Evolutionary conservation across 345 rosid genomes (phyloP), one percentile per base, ranked within the genome.

Genomic region (Citrus sp.): DNA sequence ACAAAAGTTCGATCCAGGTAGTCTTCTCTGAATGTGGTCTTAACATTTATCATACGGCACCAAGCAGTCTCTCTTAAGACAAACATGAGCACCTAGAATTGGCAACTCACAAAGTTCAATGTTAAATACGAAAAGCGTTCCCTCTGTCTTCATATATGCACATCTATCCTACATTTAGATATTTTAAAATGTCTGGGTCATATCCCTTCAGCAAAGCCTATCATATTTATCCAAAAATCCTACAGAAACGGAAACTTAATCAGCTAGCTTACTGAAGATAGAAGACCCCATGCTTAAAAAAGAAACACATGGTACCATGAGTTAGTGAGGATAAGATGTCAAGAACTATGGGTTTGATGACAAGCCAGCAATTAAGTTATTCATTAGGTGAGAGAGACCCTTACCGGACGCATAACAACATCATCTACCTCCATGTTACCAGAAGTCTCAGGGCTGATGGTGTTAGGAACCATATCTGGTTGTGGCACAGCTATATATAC

Each of bases 371-470:
- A 51, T 34, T n/a, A 54, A 32, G 67, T 68, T 10, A 35, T 72
- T 21, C 67, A 59, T 18, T 35, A 24, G 12, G 60, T 28, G 49
- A 67, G n/a, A 74, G 67, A 49, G 35, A 51, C 59, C 67, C 87
- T 84, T 87, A 93, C 98, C 86, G 75, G 67, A 76, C 74, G 89
- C 73, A 59, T 67, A 74, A 81, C 77, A 65, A 67, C 87, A 77
- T 90, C 95, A 83, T 95, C 99, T 56, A 93, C 88, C 60, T 95
- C 99, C 98, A 95, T 95, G 83, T 81, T 74, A 42, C 79, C 86
- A 25, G 81, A 85, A 27, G 83, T 70, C 73, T 80, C 91, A 6
- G 87, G 83, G 80, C n/a, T 79, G 67, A 80, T 75, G 70, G 67
- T 65, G 83, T 87, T 56, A 77, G 83, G 73, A 80, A 71, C 73